Percentiles rank a stretch among this genome's conserved stretches.
These are phyloP conservation scores for Acer campestre DNA, from an alignment of 345 rosid genomes.

Conservation along the genomic window DNA sequence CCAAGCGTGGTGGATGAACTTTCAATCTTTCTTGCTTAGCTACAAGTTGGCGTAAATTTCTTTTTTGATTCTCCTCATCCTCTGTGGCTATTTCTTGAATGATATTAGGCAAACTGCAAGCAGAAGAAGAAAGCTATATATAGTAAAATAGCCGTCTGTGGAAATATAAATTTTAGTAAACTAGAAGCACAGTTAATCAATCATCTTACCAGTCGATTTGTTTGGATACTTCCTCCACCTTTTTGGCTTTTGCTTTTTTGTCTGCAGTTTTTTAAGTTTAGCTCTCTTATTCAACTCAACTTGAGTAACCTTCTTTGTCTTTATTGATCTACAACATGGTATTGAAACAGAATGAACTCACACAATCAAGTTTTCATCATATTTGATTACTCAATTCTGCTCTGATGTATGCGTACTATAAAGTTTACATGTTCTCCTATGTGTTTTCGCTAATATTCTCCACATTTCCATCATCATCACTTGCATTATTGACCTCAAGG, in stretches of 20 bases:
- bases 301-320: slow-evolving; percentile 64
- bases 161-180: not conserved
- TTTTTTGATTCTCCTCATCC: slow-evolving; percentile 72
- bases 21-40: slow-evolving; percentile 78
- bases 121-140: slow-evolving; percentile 11
- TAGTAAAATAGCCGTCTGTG: slow-evolving; percentile 15
- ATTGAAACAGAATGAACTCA: slow-evolving; percentile 13
- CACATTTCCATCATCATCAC: slow-evolving; percentile 47
- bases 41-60: slow-evolving; percentile 49
- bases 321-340: slow-evolving; percentile 43
- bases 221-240: slow-evolving; percentile 46
- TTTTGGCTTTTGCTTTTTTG: too few relatives aligned
- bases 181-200: too few relatives aligned
- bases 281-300: slow-evolving; percentile 76
- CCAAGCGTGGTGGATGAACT: slow-evolving; percentile 83
- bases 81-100: slow-evolving; percentile 79
- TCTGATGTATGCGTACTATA: not conserved
- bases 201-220: slow-evolving; percentile 67
- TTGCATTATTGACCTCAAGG: slow-evolving; percentile 64
- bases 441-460: slow-evolving; percentile 31
- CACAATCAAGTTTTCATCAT: not conserved
- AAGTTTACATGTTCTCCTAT: slow-evolving; percentile 54
- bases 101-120: slow-evolving; percentile 64
- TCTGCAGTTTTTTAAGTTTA: slow-evolving; percentile 56
- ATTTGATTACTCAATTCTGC: not conserved